A percentile compares a stretch with the other conserved stretches of the same genome.
Evolutionary conservation across 2,329 filamentous ascomycete genomes (phyloP).

Genomic region (Microdochium paspali): DNA sequence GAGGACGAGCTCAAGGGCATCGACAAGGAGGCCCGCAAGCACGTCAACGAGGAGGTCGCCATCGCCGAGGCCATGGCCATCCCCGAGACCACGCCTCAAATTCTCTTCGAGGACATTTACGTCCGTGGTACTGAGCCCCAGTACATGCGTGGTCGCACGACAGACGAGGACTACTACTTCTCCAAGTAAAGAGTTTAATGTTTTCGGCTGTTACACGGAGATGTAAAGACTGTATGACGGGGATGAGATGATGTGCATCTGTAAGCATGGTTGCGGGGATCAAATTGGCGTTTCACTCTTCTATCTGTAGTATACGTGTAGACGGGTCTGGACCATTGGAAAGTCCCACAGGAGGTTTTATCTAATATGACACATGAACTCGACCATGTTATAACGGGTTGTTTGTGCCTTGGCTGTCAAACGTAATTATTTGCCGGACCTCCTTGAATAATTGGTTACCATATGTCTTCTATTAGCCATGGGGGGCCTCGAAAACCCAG

Average conservation of each 20-base stretch:
- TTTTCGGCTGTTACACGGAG: not conserved
- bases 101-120: constrained; percentile 95
- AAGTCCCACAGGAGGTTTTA: not conserved
- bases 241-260: not conserved
- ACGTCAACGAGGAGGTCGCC: constrained; percentile 84
- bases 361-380: not conserved
- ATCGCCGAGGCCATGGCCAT: constrained; percentile 78
- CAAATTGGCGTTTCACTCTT: constrained; percentile 1
- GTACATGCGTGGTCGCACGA: constrained; percentile 78
- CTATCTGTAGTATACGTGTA: not conserved
- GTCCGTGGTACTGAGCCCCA: constrained; percentile 78
- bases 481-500: too few species aligned
- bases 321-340: not conserved
- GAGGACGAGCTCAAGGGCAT: constrained; percentile 95
- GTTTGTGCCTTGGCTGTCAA: too few species aligned
- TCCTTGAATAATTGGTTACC: too few species aligned
- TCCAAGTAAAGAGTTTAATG: constrained; percentile 28
- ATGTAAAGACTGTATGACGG: not conserved
- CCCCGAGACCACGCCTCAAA: constrained; percentile 71
- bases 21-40: constrained; percentile 83
- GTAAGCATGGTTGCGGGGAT: constrained; percentile 1
- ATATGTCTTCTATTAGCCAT: too few species aligned
- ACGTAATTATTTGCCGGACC: too few species aligned
- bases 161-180: constrained; percentile 94
- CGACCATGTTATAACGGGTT: too few species aligned